phyloP scores from a whole-genome alignment of 768 basidiomycete genomes.

The Cubamyces sp. region DNA sequence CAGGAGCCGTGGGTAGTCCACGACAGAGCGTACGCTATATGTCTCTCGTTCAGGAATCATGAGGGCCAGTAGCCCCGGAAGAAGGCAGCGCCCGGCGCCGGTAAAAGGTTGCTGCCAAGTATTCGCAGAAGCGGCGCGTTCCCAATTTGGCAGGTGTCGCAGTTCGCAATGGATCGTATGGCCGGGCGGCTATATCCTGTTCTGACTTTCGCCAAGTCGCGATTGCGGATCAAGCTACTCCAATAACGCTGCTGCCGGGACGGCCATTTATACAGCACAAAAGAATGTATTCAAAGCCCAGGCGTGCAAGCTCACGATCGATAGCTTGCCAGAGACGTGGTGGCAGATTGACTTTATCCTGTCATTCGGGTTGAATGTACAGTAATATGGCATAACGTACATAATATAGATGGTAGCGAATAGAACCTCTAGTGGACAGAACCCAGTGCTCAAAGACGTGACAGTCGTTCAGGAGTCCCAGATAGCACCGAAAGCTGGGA shows the following conservation, averaged over 20 bases:
- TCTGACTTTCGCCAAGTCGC: no score
- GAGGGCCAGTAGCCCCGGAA: constrained; percentile 5
- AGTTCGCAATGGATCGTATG: background rate
- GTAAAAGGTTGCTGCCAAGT: background rate
- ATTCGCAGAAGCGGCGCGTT: background rate
- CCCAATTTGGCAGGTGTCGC: constrained; percentile 16
- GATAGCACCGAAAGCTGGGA: constrained; percentile 60
- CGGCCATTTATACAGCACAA: no score
- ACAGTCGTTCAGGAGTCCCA: constrained; percentile 50
- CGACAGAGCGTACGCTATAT: background rate
- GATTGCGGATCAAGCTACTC: no score
- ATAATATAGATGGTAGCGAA: background rate
- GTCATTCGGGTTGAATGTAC: background rate
- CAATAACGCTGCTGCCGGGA: no score
- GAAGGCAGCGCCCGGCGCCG: constrained; percentile 9
- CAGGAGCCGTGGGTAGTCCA: no score
- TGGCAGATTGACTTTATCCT: background rate
- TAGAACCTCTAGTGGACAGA: background rate
- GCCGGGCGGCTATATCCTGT: background rate
- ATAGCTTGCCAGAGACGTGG: background rate
- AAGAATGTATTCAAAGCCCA: no score
- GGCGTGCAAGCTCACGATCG: no score
- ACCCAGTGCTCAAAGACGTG: background rate
- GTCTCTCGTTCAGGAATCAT: constrained; percentile 7
- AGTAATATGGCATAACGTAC: constrained; percentile 2